These are phyloP conservation scores for Termitomyces sp. DNA, from an alignment of 768 basidiomycete species.

Conservation along the genomic window DNA sequence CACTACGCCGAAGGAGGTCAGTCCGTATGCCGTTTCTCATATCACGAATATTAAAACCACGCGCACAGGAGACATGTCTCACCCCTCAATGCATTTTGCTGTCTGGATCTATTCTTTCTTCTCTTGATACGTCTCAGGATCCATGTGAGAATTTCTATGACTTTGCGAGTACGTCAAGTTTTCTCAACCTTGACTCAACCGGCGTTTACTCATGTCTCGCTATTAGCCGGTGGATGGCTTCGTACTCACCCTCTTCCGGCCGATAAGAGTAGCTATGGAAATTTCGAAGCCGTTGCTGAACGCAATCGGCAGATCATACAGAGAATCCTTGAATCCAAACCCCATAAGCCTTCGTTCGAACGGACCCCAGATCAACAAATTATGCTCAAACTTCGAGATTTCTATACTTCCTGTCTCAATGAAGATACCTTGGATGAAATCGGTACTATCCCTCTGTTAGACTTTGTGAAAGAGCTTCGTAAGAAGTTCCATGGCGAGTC, in stretches of 20 bases:
- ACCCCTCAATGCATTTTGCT: conserved; percentile 76
- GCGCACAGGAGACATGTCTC: conserved; percentile 57
- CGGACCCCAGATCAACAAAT: conserved; percentile 46
- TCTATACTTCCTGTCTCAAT: conserved; percentile 81
- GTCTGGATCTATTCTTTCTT: conserved; percentile 75
- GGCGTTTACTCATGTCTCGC: neutral
- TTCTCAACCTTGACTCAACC: neutral
- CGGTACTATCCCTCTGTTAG: conserved; percentile 65
- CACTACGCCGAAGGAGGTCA: conserved; percentile 44
- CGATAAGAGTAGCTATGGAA: conserved; percentile 68
- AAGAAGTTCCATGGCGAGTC: conserved; percentile 52
- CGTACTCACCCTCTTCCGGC: conserved; percentile 79
- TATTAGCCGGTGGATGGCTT: conserved; percentile 83
- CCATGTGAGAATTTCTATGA: conserved; percentile 96
- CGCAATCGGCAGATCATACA: conserved; percentile 77
- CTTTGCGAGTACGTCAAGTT: conserved; percentile 70
- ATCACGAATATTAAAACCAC: conserved; percentile 4
- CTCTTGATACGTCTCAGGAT: conserved; percentile 75
- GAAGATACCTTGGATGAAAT: conserved; percentile 70
- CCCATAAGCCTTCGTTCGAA: conserved; percentile 24
- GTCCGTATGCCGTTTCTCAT: conserved; percentile 1
- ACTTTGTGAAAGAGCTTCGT: conserved; percentile 57
- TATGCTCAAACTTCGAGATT: conserved; percentile 57
- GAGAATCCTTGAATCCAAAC: conserved; percentile 54
- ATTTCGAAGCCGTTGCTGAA: conserved; percentile 66